Evolutionary conservation across 805 yeast species (phyloP).

Genomic region (Yamadazyma olivae): DNA sequence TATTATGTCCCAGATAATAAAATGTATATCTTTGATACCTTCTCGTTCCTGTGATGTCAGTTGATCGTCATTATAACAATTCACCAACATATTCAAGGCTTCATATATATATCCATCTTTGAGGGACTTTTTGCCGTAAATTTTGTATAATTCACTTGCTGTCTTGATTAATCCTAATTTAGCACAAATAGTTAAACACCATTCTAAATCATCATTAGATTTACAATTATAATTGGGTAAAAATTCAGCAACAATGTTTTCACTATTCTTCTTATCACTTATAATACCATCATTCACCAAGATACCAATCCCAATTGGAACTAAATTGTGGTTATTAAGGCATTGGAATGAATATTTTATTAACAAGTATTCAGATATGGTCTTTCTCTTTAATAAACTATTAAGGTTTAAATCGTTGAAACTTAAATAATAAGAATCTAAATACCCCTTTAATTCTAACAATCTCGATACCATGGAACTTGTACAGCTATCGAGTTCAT

Average conservation of each 20-base stretch:
- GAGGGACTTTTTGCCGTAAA: slow-evolving; percentile 45
- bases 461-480: slow-evolving; percentile 61
- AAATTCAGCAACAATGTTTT: slow-evolving; percentile 48
- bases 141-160: slow-evolving; percentile 51
- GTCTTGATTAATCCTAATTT: slow-evolving; percentile 58
- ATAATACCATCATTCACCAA: slow-evolving; percentile 40
- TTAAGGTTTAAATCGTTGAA: slow-evolving; percentile 1
- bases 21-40: slow-evolving; percentile 46
- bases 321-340: slow-evolving; percentile 48
- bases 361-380: slow-evolving; percentile 55
- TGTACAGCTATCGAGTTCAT: slow-evolving; percentile 58
- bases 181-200: slow-evolving; percentile 74
- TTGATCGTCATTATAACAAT: slow-evolving; percentile 49
- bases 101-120: slow-evolving; percentile 58
- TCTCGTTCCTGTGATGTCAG: slow-evolving; percentile 10
- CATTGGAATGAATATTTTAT: slow-evolving; percentile 55
- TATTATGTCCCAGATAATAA: slow-evolving; percentile 54
- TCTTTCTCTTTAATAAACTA: slow-evolving; percentile 12
- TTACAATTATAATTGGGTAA: slow-evolving; percentile 59
- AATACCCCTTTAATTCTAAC: slow-evolving; percentile 61
- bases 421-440: slow-evolving; percentile 35
- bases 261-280: slow-evolving; percentile 34
- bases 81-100: slow-evolving; percentile 61
- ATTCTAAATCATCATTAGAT: slow-evolving; percentile 75
- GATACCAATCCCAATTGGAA: slow-evolving; percentile 70